Conservation (phyloP, 2,329 filamentous ascomycete species). For the Penicillium sp. region DNA sequence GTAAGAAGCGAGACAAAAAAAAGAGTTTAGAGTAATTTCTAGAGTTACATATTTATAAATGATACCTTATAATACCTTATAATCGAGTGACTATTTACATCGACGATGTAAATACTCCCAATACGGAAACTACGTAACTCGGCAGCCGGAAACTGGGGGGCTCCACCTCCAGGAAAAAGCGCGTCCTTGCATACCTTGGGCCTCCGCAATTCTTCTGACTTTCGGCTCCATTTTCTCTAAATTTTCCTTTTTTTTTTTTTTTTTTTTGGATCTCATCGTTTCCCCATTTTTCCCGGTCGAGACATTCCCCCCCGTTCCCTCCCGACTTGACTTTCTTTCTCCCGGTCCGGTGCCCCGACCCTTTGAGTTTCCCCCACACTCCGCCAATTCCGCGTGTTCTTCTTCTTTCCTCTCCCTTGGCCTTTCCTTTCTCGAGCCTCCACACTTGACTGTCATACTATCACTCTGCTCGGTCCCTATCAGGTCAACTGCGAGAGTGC, state of each 20-base stretch:
- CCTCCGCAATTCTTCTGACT: conserved; percentile 26
- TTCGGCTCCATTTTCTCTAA: conserved; percentile 15
- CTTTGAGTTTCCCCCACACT: conserved; percentile 38
- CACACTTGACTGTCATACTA: not conserved
- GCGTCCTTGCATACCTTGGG: conserved; percentile 25
- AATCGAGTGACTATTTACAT: too few species aligned
- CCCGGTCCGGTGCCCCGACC: conserved; percentile 35
- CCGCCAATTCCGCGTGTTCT: conserved; percentile 27
- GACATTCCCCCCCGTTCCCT: conserved; percentile 23
- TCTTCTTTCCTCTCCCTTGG: conserved; percentile 15
- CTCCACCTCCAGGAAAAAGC: conserved; percentile 23
- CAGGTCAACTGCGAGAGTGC: too few species aligned
- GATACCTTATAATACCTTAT: too few species aligned
- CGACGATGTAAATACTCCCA: too few species aligned
- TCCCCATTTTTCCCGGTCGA: conserved; percentile 10
- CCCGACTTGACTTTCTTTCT: conserved; percentile 20
- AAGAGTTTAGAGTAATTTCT: not conserved
- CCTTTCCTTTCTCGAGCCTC: conserved; percentile 5
- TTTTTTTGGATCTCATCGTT: conserved; percentile 1
- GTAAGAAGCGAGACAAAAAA: not conserved
- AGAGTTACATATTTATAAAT: too few species aligned
- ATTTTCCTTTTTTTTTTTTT: conserved; percentile 15
- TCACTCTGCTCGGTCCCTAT: too few species aligned
- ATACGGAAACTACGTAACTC: conserved; percentile 2
- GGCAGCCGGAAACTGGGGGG: conserved; percentile 20